Conservation (phyloP, 106 monocot genomes). For the Posidonia australis region DNA sequence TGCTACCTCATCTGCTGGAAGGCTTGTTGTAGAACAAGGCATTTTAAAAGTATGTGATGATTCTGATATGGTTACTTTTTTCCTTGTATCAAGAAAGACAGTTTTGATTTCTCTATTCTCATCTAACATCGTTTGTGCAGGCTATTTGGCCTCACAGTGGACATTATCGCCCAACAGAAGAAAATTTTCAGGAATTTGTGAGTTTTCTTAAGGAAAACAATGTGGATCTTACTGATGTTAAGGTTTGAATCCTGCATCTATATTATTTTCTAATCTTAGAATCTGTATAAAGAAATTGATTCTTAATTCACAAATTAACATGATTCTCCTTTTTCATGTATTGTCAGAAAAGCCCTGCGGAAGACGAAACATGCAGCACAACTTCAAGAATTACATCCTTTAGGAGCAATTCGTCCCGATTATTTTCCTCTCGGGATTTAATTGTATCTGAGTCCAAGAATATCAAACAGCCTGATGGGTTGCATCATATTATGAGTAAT, state of each 20-base stretch:
- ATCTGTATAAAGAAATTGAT: neutral
- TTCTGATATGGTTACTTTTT: neutral
- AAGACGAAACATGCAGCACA: constrained; percentile 4
- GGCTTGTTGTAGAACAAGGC: constrained; percentile 15
- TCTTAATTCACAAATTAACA: neutral
- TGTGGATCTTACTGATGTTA: constrained; percentile 36
- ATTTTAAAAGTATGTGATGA: constrained; percentile 10
- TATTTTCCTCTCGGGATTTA: too few species aligned
- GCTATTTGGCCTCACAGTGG: constrained; percentile 43
- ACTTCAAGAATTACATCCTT: neutral
- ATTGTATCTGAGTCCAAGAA: too few species aligned
- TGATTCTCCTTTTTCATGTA: neutral
- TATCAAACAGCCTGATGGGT: too few species aligned
- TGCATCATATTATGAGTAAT: too few species aligned
- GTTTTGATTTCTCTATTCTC: neutral
- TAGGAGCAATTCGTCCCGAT: constrained; percentile 2
- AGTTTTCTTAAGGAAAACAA: constrained; percentile 30
- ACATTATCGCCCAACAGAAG: constrained; percentile 43
- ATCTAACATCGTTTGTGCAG: constrained; percentile 6
- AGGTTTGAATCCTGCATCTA: constrained; percentile 10
- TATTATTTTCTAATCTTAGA: neutral
- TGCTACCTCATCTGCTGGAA: constrained; percentile 20
- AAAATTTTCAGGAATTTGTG: constrained; percentile 40
- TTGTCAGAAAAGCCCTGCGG: constrained; percentile 7
- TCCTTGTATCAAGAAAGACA: neutral